A percentile compares a stretch with the other conserved stretches of the same genome.
phyloP scores from a whole-genome alignment of 2,329 filamentous ascomycete species.

The Fusarium buxicola region DNA sequence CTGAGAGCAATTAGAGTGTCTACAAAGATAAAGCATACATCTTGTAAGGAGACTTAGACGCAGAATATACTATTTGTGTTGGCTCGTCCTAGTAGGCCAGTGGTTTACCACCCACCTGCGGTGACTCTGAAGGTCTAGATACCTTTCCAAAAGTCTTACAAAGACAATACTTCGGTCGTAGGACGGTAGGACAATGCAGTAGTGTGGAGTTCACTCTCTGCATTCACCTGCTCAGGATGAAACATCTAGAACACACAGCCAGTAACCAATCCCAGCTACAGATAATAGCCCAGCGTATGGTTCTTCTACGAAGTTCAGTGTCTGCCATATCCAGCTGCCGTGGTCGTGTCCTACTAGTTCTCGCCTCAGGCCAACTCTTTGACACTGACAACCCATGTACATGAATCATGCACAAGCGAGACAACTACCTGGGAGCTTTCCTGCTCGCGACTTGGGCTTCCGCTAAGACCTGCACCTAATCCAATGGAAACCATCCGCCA shows the following conservation, averaged over 20 bases:
- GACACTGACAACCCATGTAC: neutral
- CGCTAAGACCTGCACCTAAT: neutral
- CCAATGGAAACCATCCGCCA: slow-evolving; percentile 5
- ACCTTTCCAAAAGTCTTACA: too few species aligned
- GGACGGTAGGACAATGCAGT: neutral
- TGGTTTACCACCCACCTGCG: too few species aligned
- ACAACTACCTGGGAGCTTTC: slow-evolving; percentile 11
- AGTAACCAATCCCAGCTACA: neutral
- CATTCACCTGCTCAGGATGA: neutral
- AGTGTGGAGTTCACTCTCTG: neutral
- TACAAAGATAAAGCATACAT: too few species aligned
- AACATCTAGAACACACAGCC: slow-evolving; percentile 2
- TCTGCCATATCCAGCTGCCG: neutral
- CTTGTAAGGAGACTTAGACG: too few species aligned
- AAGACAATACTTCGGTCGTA: neutral
- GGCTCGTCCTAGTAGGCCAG: too few species aligned
- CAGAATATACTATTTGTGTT: too few species aligned
- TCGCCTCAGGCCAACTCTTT: too few species aligned
- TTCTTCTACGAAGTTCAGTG: neutral
- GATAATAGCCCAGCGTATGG: neutral
- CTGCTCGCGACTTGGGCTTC: neutral
- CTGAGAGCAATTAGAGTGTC: too few species aligned
- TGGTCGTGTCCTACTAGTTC: neutral
- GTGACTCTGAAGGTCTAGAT: too few species aligned
- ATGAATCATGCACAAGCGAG: slow-evolving; percentile 16